These are phyloP conservation scores for Nitzschia sp. DNA, from an alignment of 108 stramenopile genomes.

Conservation along the genomic window DNA sequence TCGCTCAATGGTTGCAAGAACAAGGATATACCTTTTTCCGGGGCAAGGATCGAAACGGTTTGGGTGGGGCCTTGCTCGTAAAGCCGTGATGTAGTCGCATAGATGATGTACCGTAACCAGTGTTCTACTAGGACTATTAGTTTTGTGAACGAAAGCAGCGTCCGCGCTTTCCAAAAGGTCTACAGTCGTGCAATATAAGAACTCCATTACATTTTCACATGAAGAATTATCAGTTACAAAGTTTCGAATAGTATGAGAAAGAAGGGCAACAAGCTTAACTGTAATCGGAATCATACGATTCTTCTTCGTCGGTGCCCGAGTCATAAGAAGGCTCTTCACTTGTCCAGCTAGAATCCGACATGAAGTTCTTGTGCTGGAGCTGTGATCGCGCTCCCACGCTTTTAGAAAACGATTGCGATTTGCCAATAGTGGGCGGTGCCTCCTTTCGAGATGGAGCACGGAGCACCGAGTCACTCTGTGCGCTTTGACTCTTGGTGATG, in stretches of 20 bases:
- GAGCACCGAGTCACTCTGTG: not conserved
- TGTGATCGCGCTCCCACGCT: conserved; percentile 42
- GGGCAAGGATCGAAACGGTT: conserved; percentile 60
- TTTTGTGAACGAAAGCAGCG: too few relatives aligned
- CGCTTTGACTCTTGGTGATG: not conserved
- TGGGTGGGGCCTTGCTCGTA: conserved; percentile 58
- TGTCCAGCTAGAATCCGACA: conserved; percentile 23
- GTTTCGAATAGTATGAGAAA: not conserved
- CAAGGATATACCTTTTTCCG: conserved; percentile 42
- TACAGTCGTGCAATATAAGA: too few relatives aligned
- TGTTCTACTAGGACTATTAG: too few relatives aligned
- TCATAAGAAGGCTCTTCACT: conserved; percentile 19
- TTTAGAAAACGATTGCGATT: conserved; percentile 15
- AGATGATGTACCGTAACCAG: too few relatives aligned
- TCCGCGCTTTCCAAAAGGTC: too few relatives aligned
- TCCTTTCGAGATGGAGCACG: not conserved
- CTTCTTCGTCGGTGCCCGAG: conserved; percentile 6
- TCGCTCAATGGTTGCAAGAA: conserved; percentile 45
- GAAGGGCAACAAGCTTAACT: not conserved
- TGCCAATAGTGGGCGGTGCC: not conserved
- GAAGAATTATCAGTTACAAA: too few relatives aligned
- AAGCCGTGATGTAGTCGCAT: not conserved
- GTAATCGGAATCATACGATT: conserved; percentile 21
- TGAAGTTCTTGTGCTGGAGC: conserved; percentile 36
- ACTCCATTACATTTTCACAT: too few relatives aligned